Percentiles rank a stretch among this genome's conserved stretches.
These are phyloP conservation scores for Fusarium abutilonis DNA, from an alignment of 2,329 filamentous ascomycete genomes.

Conservation along the genomic window DNA sequence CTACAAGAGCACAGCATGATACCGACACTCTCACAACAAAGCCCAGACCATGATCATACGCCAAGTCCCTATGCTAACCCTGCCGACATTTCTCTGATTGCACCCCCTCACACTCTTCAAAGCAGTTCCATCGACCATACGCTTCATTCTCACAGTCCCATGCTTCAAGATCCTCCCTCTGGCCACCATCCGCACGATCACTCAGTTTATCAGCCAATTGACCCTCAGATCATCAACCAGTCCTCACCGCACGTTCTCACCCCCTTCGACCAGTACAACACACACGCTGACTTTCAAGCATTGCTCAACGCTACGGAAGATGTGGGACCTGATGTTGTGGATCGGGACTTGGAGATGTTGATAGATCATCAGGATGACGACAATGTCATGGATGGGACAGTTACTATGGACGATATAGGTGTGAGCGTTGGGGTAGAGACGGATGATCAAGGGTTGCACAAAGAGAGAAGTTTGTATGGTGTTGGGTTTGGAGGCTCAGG, in stretches of 20 bases:
- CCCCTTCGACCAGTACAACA: constrained; percentile 54
- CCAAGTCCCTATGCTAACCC: constrained; percentile 59
- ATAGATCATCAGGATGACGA: constrained; percentile 59
- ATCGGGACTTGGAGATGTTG: constrained; percentile 63
- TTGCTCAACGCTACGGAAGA: constrained; percentile 60
- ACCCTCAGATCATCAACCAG: constrained; percentile 66
- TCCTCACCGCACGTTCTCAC: constrained; percentile 45
- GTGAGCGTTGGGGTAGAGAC: constrained; percentile 14
- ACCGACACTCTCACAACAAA: constrained; percentile 42
- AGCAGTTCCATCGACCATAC: constrained; percentile 42
- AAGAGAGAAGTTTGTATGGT: constrained; percentile 46
- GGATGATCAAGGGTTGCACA: constrained; percentile 33
- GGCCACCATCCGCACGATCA: constrained; percentile 41
- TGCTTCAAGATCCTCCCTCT: constrained; percentile 48
- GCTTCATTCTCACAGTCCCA: constrained; percentile 44
- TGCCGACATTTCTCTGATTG: constrained; percentile 57
- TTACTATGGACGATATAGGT: constrained; percentile 36
- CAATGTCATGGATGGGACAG: constrained; percentile 34
- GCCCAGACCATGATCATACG: constrained; percentile 39
- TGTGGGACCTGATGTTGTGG: constrained; percentile 54
- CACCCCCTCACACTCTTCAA: constrained; percentile 53
- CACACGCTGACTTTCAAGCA: constrained; percentile 63
- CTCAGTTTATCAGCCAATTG: constrained; percentile 63
- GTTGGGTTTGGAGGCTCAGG: constrained; percentile 43
- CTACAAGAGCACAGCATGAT: constrained; percentile 47